Conservation (phyloP, 1,139 yeast genomes). For the Blastobotrys buckinghamii region DNA sequence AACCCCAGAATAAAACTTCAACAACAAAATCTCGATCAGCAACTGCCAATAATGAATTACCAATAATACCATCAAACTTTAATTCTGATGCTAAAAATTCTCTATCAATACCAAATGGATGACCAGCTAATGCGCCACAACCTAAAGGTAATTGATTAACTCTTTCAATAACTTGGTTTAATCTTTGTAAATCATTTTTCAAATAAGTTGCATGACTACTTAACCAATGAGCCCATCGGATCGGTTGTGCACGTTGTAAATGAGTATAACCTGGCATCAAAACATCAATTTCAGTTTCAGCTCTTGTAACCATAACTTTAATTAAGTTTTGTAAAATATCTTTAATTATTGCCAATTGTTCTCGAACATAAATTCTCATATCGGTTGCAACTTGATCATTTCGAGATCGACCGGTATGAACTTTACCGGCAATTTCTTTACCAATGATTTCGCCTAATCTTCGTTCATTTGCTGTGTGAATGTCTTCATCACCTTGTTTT, state of each 20-base stretch:
- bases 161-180: conserved; percentile 72
- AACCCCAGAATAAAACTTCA: conserved; percentile 96
- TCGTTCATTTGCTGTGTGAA: conserved; percentile 98
- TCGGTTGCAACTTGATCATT: conserved; percentile 99
- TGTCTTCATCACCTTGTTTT: conserved; percentile 93
- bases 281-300: conserved; percentile 77
- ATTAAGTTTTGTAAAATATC: conserved; percentile 56
- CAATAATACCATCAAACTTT: conserved; percentile 65
- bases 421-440: conserved; percentile 88
- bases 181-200: conserved; percentile 80
- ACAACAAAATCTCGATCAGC: conserved; percentile 97
- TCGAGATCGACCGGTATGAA: conserved; percentile 97
- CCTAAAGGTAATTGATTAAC: conserved; percentile 90
- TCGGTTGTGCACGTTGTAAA: conserved; percentile 97
- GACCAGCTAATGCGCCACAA: conserved; percentile 97
- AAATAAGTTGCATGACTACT: conserved; percentile 92
- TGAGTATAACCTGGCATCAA: conserved; percentile 99
- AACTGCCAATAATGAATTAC: conserved; percentile 91
- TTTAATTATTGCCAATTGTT: conserved; percentile 57
- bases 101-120: conserved; percentile 96
- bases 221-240: conserved; percentile 98
- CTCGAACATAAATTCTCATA: conserved; percentile 91
- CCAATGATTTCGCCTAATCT: conserved; percentile 95
- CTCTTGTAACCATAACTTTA: conserved; percentile 63
- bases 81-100: conserved; percentile 61